Conservation (phyloP, 495 filamentous ascomycete genomes). For the Hyaloscypha bicolor region DNA sequence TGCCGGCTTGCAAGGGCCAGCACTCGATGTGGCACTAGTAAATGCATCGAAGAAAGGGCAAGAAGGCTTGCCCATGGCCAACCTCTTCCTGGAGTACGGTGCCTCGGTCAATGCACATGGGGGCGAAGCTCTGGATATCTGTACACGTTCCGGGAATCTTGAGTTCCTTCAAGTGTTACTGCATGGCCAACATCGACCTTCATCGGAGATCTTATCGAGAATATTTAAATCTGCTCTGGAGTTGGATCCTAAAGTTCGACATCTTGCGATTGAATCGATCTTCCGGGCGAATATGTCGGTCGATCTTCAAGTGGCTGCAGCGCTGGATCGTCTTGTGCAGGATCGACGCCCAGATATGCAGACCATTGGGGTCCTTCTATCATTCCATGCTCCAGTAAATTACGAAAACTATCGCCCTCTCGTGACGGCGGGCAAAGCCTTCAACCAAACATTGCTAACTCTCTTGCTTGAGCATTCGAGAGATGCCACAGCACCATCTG, state of each 20-base stretch:
- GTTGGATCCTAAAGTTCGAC: conserved; percentile 18
- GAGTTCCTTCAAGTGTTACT: conserved; percentile 10
- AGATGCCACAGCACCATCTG: conserved; percentile 14
- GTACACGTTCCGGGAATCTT: conserved; percentile 9
- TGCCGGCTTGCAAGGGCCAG: conserved; percentile 19
- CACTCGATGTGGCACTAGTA: conserved; percentile 18
- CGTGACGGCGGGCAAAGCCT: conserved; percentile 1
- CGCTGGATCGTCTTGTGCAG: conserved; percentile 17
- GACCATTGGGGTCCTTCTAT: conserved; percentile 19
- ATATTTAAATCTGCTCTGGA: conserved; percentile 24
- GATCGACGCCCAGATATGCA: conserved; percentile 6
- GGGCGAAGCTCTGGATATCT: conserved; percentile 23
- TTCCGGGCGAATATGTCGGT: conserved; percentile 1
- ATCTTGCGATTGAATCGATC: conserved; percentile 7
- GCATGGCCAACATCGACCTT: not conserved
- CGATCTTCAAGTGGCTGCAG: conserved; percentile 3
- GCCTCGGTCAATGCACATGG: conserved; percentile 17
- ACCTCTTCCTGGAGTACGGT: conserved; percentile 21
- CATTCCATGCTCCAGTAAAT: conserved; percentile 13
- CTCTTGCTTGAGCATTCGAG: conserved; percentile 12
- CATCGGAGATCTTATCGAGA: conserved; percentile 9
- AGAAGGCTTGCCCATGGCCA: conserved; percentile 10
- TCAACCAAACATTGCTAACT: conserved; percentile 3
- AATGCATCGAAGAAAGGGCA: conserved; percentile 14
- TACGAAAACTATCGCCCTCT: conserved; percentile 17